Evolutionary conservation across 1,139 yeast genomes (phyloP).

Genomic region (Kluyveromyces sp.): DNA sequence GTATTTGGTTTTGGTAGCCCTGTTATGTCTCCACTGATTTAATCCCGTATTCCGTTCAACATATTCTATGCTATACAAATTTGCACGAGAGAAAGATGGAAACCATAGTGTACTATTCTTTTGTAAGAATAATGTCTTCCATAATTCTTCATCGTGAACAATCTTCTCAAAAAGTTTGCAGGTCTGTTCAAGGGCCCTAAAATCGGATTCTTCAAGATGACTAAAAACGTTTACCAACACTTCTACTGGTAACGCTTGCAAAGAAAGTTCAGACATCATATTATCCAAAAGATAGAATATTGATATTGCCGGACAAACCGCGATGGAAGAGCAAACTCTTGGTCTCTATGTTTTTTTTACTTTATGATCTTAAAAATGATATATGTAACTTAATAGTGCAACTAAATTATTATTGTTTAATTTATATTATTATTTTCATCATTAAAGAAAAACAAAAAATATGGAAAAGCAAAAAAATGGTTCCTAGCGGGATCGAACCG

Average conservation of each 20-base stretch:
- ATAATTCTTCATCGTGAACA: conserved; percentile 49
- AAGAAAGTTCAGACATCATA: not conserved
- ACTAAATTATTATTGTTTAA: not conserved
- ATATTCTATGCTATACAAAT: conserved; percentile 51
- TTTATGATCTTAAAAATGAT: not conserved
- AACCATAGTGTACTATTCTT: conserved; percentile 42
- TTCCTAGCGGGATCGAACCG: conserved; percentile 20
- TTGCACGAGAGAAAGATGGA: conserved; percentile 49
- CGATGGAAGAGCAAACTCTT: too few relatives aligned
- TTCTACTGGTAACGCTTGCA: conserved; percentile 47
- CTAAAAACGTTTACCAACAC: conserved; percentile 48
- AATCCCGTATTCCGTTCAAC: conserved; percentile 38
- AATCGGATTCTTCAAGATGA: conserved; percentile 48
- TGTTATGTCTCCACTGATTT: conserved; percentile 48
- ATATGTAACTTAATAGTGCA: not conserved
- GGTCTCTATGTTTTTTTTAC: too few relatives aligned
- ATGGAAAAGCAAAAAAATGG: conserved; percentile 7
- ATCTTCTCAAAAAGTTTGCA: conserved; percentile 47
- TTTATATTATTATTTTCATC: too few relatives aligned
- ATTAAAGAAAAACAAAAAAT: not conserved
- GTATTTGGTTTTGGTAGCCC: conserved; percentile 30
- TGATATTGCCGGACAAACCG: not conserved
- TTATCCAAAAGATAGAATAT: not conserved
- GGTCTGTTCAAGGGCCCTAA: conserved; percentile 43
- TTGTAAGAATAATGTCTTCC: conserved; percentile 50